phyloP scores from a whole-genome alignment of 176 grass and related monocot genomes.

The Stipa capillata region DNA sequence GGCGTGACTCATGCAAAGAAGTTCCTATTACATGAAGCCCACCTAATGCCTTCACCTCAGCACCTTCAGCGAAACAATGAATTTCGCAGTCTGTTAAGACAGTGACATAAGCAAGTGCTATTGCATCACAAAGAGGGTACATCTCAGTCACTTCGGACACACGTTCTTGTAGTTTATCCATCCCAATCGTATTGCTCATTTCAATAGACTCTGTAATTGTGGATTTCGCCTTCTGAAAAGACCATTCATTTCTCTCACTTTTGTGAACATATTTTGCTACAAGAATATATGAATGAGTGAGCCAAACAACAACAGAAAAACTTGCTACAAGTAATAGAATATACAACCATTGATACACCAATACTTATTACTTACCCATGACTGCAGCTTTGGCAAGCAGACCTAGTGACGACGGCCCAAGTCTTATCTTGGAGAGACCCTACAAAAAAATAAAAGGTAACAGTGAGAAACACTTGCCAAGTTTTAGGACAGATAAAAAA shows the following conservation, averaged over 20 bases:
- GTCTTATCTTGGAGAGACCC: constrained; percentile 76
- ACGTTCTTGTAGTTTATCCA: constrained; percentile 62
- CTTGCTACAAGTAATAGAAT: neutral
- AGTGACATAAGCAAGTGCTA: constrained; percentile 66
- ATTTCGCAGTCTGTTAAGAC: constrained; percentile 76
- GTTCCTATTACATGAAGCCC: constrained; percentile 98
- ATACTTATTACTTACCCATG: constrained; percentile 53
- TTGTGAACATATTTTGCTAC: constrained; percentile 83
- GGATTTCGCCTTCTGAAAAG: constrained; percentile 55
- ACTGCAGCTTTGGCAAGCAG: constrained; percentile 79
- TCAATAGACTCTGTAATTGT: constrained; percentile 71
- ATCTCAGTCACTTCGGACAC: constrained; percentile 48
- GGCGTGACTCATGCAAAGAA: constrained; percentile 88
- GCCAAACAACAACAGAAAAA: constrained; percentile 12
- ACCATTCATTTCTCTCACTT: constrained; percentile 61
- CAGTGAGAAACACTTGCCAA: constrained; percentile 1
- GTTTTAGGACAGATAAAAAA: neutral
- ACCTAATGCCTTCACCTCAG: constrained; percentile 83
- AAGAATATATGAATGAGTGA: constrained; percentile 28
- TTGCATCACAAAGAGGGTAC: constrained; percentile 65
- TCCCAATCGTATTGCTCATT: constrained; percentile 56
- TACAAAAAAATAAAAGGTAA: constrained; percentile 23
- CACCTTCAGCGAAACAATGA: constrained; percentile 76
- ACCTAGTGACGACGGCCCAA: constrained; percentile 64
- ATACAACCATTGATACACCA: neutral